Conservation (phyloP, 768 basidiomycete species). For the Tulasnella sp. region DNA sequence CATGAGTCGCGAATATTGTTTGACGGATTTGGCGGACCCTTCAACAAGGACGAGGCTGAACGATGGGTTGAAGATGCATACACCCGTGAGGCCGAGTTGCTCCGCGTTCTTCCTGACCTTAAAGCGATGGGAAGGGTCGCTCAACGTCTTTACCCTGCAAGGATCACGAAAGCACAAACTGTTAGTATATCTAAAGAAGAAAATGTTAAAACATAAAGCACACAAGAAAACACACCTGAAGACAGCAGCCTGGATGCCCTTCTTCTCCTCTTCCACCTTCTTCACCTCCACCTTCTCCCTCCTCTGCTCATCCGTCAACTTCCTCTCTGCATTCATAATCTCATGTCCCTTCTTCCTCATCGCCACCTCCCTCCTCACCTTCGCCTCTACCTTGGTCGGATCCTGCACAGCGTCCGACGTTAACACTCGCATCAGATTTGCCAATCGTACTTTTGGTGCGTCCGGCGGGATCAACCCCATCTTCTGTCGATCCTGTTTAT, state of each 20-base stretch:
- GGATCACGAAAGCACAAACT: not conserved
- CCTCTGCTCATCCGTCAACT: constrained; percentile 82
- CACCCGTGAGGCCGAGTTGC: constrained; percentile 74
- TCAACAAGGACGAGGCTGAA: constrained; percentile 93
- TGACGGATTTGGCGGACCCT: constrained; percentile 74
- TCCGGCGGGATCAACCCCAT: constrained; percentile 96
- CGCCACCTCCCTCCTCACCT: constrained; percentile 85
- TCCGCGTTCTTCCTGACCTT: constrained; percentile 97
- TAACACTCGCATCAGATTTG: constrained; percentile 95
- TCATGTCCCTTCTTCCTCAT: constrained; percentile 82
- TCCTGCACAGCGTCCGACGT: constrained; percentile 96
- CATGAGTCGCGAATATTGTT: constrained; percentile 82
- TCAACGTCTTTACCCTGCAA: constrained; percentile 66
- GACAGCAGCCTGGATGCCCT: constrained; percentile 68
- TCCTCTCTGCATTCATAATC: constrained; percentile 85
- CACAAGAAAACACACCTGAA: constrained; percentile 61
- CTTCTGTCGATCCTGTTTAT: constrained; percentile 85
- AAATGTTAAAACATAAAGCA: not conserved
- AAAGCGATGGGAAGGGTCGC: constrained; percentile 89
- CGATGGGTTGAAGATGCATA: constrained; percentile 80
- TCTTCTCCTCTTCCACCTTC: constrained; percentile 80
- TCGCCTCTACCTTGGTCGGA: constrained; percentile 93
- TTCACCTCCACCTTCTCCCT: constrained; percentile 78
- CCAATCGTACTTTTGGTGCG: constrained; percentile 88
- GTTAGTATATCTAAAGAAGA: not conserved